Evolutionary conservation across 2,329 filamentous ascomycete genomes (phyloP).

Genomic region (Colletotrichum magnum): DNA sequence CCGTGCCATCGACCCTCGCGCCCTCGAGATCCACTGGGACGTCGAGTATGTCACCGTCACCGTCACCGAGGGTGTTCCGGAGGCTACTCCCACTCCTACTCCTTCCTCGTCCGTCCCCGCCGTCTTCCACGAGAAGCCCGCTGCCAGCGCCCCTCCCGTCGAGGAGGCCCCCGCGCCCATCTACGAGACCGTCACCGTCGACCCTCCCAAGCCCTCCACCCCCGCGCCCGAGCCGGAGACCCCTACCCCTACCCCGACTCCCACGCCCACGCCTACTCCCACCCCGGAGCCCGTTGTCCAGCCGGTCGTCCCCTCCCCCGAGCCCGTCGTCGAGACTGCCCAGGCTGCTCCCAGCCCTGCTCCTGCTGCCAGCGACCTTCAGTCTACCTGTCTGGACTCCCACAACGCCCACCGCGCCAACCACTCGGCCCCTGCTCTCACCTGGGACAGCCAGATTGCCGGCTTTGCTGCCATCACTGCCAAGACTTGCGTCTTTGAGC

Average conservation of each 20-base stretch:
- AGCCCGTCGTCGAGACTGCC: conserved; percentile 31
- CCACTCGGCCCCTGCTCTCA: conserved; percentile 77
- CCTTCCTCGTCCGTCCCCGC: conserved; percentile 42
- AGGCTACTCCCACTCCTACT: conserved; percentile 43
- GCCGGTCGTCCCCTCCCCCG: conserved; percentile 24
- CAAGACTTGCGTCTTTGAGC: conserved; percentile 77
- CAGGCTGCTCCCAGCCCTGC: conserved; percentile 44
- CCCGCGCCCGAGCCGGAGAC: conserved; percentile 43
- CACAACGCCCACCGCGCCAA: conserved; percentile 92
- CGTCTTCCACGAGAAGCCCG: conserved; percentile 33
- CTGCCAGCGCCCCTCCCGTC: conserved; percentile 38
- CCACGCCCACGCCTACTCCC: conserved; percentile 36
- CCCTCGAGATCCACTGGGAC: conserved; percentile 56
- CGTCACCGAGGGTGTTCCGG: conserved; percentile 54
- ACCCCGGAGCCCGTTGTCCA: conserved; percentile 34
- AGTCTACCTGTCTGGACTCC: conserved; percentile 69
- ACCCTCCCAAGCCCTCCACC: conserved; percentile 43
- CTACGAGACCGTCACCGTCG: conserved; percentile 33
- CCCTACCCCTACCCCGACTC: conserved; percentile 22
- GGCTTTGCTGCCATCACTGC: conserved; percentile 76
- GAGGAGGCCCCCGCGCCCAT: conserved; percentile 34
- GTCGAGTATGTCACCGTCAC: conserved; percentile 60
- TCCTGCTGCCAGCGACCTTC: conserved; percentile 46
- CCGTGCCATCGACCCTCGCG: conserved; percentile 59
- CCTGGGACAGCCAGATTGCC: conserved; percentile 77